Evolutionary conservation across 306 rosid species (phyloP), one percentile per base, ranked within the genome.

Genomic region (Acacia acuminata): DNA sequence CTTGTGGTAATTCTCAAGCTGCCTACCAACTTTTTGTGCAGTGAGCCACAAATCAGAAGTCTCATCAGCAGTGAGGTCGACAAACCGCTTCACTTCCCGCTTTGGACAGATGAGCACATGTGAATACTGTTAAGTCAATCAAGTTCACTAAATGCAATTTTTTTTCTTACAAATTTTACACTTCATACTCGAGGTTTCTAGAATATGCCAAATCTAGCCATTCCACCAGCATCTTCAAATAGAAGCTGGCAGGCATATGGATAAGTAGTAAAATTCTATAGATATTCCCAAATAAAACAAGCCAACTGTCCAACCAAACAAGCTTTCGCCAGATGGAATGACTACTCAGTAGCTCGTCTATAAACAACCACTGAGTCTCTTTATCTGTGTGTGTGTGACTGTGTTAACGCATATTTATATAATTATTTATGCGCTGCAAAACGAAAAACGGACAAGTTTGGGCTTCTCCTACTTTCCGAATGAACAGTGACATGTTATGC

Each of bases 71-170:
- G 96, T 86, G 86, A 95, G 98, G 89, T 95, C 99, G 71, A 71
- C 77, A 45, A 95, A 91, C 63, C 99, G 96, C 77, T 90, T 92
- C 71, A 90, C 99, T 88, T 93, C 98, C 24, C 97, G 97, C 89
- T 90, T 93, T n/a, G 99, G 97, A 82, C 96, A 92, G 83, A 96
- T 83, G 40, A 96, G 98, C 85, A 96, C 99, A 78, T 96, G 98
- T 93, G 84, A 71, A 82, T 73, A 79, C 79, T 25, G 96, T 88
- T 85, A 95, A 95, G 98, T 82, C 84, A 83, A 85, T 79, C 83
- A 63, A 77, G 16, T 51, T 72, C 70, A 67, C 77, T 64, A 66
- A 71, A 60, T 77, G 43, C 32, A 19, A 19, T 24, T 32, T 5
- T 61, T 40, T 77, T 78, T 78, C 3, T 38, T 60, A 22, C 42